Percentiles rank a stretch among this genome's conserved stretches.
phyloP scores from a whole-genome alignment of 2,329 filamentous ascomycete species.

The Cryphonectria radicalis region DNA sequence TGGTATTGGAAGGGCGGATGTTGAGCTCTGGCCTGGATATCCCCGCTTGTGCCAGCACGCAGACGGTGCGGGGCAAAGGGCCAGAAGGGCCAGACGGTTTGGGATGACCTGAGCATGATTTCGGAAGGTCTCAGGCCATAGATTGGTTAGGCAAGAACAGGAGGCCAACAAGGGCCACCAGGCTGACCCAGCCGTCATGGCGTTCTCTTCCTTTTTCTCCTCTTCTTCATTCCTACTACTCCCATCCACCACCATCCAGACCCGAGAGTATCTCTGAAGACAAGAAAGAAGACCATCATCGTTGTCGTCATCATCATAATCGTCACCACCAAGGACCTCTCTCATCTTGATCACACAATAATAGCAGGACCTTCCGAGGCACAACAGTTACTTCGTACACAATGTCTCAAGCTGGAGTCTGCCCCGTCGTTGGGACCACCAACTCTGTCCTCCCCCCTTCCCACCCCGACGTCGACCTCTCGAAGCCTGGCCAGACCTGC shows the following conservation, averaged over 20 bases:
- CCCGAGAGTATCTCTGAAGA: background rate
- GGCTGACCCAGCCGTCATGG: background rate
- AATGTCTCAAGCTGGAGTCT: slow-evolving; percentile 36
- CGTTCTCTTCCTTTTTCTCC: background rate
- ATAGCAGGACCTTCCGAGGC: slow-evolving; percentile 12
- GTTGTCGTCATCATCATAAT: background rate
- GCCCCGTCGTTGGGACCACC: slow-evolving; percentile 48
- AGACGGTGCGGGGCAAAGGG: background rate
- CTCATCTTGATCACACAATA: background rate
- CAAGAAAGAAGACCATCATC: background rate
- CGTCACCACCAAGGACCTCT: background rate
- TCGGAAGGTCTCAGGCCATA: background rate
- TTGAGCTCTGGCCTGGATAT: background rate
- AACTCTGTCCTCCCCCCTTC: slow-evolving; percentile 46
- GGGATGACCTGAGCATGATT: background rate
- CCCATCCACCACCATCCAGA: background rate
- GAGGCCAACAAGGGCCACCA: background rate
- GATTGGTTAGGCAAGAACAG: background rate
- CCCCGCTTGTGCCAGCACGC: background rate
- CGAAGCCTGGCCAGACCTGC: slow-evolving; percentile 45
- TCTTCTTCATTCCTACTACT: background rate
- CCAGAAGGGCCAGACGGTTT: background rate
- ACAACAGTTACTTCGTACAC: slow-evolving; percentile 29
- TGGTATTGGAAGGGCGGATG: background rate
- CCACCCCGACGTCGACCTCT: slow-evolving; percentile 46